Evolutionary conservation across 495 filamentous ascomycete species (phyloP).

Genomic region (Bacidia gigantensis): DNA sequence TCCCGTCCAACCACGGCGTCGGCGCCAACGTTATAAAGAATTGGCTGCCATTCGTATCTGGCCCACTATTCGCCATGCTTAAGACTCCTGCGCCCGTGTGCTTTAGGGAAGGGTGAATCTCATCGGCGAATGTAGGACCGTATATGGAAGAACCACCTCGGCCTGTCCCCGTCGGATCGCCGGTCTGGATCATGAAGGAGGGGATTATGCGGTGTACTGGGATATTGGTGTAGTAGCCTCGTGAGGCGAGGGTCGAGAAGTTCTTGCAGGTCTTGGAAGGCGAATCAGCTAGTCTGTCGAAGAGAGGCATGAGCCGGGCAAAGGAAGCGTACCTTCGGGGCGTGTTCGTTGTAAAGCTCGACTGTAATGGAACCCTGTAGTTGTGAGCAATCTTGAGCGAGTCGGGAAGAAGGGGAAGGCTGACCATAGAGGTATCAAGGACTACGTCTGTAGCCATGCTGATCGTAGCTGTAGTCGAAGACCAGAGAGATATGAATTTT

Average conservation of each 20-base stretch:
- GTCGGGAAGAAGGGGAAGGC: neutral
- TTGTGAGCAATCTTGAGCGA: slow-evolving; percentile 14
- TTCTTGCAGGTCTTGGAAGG: slow-evolving; percentile 58
- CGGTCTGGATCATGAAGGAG: slow-evolving; percentile 94
- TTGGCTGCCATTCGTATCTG: slow-evolving; percentile 75
- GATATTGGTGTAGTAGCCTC: slow-evolving; percentile 75
- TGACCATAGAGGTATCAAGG: slow-evolving; percentile 76
- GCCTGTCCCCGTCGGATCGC: slow-evolving; percentile 91
- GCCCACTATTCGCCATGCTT: slow-evolving; percentile 92
- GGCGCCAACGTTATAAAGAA: slow-evolving; percentile 90
- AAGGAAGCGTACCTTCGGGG: slow-evolving; percentile 43
- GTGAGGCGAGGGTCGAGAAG: slow-evolving; percentile 61
- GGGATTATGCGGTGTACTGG: slow-evolving; percentile 92
- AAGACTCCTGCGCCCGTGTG: slow-evolving; percentile 90
- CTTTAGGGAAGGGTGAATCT: slow-evolving; percentile 62
- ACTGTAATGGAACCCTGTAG: slow-evolving; percentile 63
- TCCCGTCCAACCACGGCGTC: slow-evolving; percentile 92
- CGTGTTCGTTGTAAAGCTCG: slow-evolving; percentile 78
- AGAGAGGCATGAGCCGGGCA: neutral
- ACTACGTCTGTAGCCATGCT: slow-evolving; percentile 69
- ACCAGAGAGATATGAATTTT: no score
- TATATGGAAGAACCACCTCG: slow-evolving; percentile 84
- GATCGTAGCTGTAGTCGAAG: no score
- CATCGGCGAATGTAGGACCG: slow-evolving; percentile 90
- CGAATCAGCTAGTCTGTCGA: neutral